Evolutionary conservation across 1,284 basidiomycete genomes (phyloP), one percentile per base, ranked within the genome.

Genomic region (Irpex sp.): DNA sequence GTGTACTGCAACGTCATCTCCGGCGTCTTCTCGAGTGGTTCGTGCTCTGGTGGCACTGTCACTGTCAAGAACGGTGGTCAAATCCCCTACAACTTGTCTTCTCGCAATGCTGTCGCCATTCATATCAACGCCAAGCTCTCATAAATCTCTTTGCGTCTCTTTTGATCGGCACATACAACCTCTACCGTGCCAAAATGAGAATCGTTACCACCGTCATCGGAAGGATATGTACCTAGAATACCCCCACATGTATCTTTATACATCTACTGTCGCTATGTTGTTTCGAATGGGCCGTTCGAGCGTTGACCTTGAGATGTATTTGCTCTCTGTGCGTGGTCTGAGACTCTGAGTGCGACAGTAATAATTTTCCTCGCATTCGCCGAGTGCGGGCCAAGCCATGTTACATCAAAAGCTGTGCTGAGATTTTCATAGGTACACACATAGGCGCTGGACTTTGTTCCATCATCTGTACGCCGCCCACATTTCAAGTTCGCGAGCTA

Each of bases 1-100:
- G 73, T 73, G 1, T 89, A 88, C 68, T 89, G 87, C 70, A 83
- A 90, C 69, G 83, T 88, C 33, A 75, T 86, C 48, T 78, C 76
- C 58, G 86, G 85, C 3, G 70, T 65, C 39, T 72, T 70, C 1
- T 71, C 68, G 0, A 57, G 51, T 5, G 80, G 79, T 1, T 64
- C 65, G 3, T 88, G 87, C 70, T 77, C 80, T 0, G 85, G 84
- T 0, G 64, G 71, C 39, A 72, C 75, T 84, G 73, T 83, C 65
- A 78, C 75, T 0, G 82, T 88, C 0, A 77, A 77, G 39, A 45
- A 45, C 0, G 76, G 75, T 19, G 86, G 86, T 0, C 70, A 69
- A 0, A 83, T 88, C 70, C 79, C 69, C 5, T 81, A 80, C 1
- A 82, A 78, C 1, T 76, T 90, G 2, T 72, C 77, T 2, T 74